These are phyloP conservation scores for Clitopilus hobsonii DNA, from an alignment of 768 basidiomycete genomes.

Conservation along the genomic window DNA sequence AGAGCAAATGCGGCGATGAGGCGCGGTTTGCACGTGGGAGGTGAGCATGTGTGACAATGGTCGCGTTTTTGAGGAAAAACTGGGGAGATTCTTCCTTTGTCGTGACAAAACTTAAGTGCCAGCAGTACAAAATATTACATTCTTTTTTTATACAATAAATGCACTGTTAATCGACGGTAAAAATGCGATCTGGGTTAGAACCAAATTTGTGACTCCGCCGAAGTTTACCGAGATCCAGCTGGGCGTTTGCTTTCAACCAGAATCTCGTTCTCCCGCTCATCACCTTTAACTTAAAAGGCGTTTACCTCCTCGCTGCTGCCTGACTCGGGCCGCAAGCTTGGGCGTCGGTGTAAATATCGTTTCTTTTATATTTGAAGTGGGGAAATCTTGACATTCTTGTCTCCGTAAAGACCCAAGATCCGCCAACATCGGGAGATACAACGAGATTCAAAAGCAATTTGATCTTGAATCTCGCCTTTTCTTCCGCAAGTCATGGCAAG, in stretches of 20 bases:
- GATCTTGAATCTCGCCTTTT: not conserved
- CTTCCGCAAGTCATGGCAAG: slow-evolving; percentile 34
- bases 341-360: slow-evolving; percentile 5
- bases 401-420: slow-evolving; percentile 36
- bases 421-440: slow-evolving; percentile 66
- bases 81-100: not conserved
- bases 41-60: slow-evolving; percentile 14
- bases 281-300: not conserved
- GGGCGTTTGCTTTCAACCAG: slow-evolving; percentile 10
- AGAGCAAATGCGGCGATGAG: not conserved
- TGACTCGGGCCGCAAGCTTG: not conserved
- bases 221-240: slow-evolving; percentile 23
- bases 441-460: slow-evolving; percentile 36
- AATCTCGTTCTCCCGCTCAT: not conserved
- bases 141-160: no score
- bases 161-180: not conserved
- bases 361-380: slow-evolving; percentile 12
- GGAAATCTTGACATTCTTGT: slow-evolving; percentile 5
- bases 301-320: not conserved
- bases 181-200: slow-evolving; percentile 1
- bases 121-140: no score
- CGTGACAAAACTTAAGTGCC: not conserved
- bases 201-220: slow-evolving; percentile 27
- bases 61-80: slow-evolving; percentile 14
- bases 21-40: slow-evolving; percentile 8